These are phyloP conservation scores for Ilex asprella DNA, from an alignment of 257 asterid genomes.

Conservation along the genomic window DNA sequence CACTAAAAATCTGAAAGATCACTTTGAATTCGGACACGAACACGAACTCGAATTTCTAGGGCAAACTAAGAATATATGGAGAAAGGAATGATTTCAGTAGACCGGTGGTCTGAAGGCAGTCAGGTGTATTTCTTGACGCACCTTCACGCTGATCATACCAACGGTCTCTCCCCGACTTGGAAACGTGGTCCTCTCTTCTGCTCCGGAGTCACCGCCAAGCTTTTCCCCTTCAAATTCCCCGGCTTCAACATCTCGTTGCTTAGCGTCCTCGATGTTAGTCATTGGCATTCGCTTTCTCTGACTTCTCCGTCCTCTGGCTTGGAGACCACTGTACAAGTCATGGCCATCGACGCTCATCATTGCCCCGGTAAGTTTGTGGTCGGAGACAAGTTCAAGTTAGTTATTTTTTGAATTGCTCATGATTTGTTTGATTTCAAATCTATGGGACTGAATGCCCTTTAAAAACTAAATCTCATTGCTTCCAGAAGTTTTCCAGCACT, in stretches of 20 bases:
- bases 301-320: conserved; percentile 46
- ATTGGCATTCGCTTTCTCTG: conserved; percentile 54
- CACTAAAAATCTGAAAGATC: too few species aligned
- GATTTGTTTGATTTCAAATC: conserved; percentile 30
- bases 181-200: conserved; percentile 65
- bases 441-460: conserved; percentile 12
- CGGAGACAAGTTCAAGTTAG: not conserved
- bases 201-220: conserved; percentile 65
- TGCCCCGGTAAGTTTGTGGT: conserved; percentile 46
- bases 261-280: conserved; percentile 52
- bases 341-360: conserved; percentile 74
- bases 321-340: conserved; percentile 29
- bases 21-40: not conserved
- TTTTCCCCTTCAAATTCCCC: conserved; percentile 63
- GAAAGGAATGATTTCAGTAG: conserved; percentile 75
- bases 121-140: conserved; percentile 86
- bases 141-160: conserved; percentile 85
- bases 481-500: too few species aligned
- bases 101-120: conserved; percentile 71
- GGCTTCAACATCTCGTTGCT: conserved; percentile 66
- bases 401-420: not conserved
- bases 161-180: conserved; percentile 66
- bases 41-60: not conserved
- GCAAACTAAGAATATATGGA: conserved; percentile 35
- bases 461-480: too few species aligned